Evolutionary conservation across 2,329 filamentous ascomycete genomes (phyloP), one percentile per base, ranked within the genome.

Genomic region (Calonectria ilicicola): DNA sequence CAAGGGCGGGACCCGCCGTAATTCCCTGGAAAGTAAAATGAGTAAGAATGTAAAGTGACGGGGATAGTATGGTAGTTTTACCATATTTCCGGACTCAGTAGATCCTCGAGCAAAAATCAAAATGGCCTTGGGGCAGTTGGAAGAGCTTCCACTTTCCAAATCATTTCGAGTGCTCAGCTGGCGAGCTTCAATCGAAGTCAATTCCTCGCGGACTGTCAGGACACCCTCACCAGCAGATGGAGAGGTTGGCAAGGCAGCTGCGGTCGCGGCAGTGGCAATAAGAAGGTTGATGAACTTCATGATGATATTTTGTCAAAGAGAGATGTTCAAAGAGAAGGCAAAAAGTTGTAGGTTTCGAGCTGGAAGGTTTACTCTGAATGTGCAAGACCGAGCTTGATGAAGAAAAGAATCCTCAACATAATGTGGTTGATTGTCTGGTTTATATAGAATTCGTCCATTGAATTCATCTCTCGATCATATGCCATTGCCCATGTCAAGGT

Each of bases 21-120:
- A 58, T 32, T 17, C 53, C 53, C 53, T 58, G 21, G 0, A 38
- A 19, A 58, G 12, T 2, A n/a, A 6, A 15, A 56, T 35, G n/a
- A 38, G 29, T 21, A 23, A 58, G 14, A 2, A 2, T 9, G 5
- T 1, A 19, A 38, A 10, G 5, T 12, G n/a, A 6, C 29, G 2
- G 14, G 10, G 12, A 19, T 1, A 26, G 27, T 17, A 17, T 2
- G 27, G 32, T 5, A 14, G 15, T 49, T 47, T 70, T 76, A 81
- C 83, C 80, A 84, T 81, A 74, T 84, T 84, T 44, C 83, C 83
- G 6, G 72, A 27, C 75, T 84, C 83, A 14, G 79, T 81, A 3
- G 83, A 82, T 56, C 77, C 83, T 19, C 83, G 81, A 49, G 83
- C 83, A 71, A 79, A 84, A 75, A 84, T 82, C 76, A 83, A 79